A percentile compares a stretch with the other conserved stretches of the same genome.
These are phyloP conservation scores for Ophiostoma piceae DNA, from an alignment of 2,329 filamentous ascomycete genomes.

Conservation along the genomic window DNA sequence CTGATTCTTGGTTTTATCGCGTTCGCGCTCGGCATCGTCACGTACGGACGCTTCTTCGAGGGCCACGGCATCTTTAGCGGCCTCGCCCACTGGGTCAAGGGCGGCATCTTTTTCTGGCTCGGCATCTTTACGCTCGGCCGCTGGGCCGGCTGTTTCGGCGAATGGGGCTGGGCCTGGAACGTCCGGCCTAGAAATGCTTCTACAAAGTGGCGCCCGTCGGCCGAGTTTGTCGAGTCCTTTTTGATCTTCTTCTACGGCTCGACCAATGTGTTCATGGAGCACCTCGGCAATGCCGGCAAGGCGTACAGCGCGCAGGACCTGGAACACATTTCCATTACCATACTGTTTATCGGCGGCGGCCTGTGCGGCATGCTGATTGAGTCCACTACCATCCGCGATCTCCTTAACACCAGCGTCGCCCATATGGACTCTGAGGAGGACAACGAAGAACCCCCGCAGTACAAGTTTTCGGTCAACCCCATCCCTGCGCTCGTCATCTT, in stretches of 20 bases:
- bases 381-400: slow-evolving; percentile 61
- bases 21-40: slow-evolving; percentile 65
- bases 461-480: slow-evolving; percentile 76
- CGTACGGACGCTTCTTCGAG: slow-evolving; percentile 78
- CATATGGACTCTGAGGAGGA: slow-evolving; percentile 31
- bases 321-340: slow-evolving; percentile 86
- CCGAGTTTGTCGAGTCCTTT: slow-evolving; percentile 83
- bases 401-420: slow-evolving; percentile 54
- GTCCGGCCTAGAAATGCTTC: slow-evolving; percentile 57
- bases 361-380: slow-evolving; percentile 84
- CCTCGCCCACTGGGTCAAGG: slow-evolving; percentile 89
- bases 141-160: slow-evolving; percentile 84
- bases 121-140: slow-evolving; percentile 80
- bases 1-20: slow-evolving; percentile 72
- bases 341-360: slow-evolving; percentile 90
- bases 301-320: slow-evolving; percentile 74
- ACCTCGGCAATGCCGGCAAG: slow-evolving; percentile 64
- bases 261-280: slow-evolving; percentile 89
- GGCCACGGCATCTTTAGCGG: slow-evolving; percentile 69
- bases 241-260: slow-evolving; percentile 86
- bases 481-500: slow-evolving; percentile 83
- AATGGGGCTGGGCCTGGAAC: slow-evolving; percentile 96
- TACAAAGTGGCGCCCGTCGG: slow-evolving; percentile 64
- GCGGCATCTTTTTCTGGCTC: slow-evolving; percentile 91
- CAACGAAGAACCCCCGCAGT: slow-evolving; percentile 55